Base-by-base conservation (phyloP, 2,329 filamentous ascomycete genomes). In the Calonectria leucothoes region DNA sequence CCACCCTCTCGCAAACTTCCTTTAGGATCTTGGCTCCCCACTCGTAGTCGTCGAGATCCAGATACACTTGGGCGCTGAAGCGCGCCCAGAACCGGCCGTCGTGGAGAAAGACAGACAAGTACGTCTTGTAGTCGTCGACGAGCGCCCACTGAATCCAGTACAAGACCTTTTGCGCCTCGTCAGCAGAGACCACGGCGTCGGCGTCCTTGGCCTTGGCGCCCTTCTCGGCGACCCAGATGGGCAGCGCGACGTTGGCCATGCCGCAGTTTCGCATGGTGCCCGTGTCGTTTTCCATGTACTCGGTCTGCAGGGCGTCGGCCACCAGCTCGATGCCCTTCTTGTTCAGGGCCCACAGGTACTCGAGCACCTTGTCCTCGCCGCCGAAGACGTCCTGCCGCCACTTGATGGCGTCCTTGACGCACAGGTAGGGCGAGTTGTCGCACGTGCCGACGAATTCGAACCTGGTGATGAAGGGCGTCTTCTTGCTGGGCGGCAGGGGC, bases 391-490 rank as follows among this genome's bases (percentile, higher is more conserved):
- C 87, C 31, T 88, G 81, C 1, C 96, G 90, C 90, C 94, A 98
- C 59, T 89, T 85, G 29, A 98, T 86, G 0, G 93, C 92, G 11
- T 94, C 91, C 11, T 92, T 90, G 20, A 97, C 88, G 80, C 93
- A 95, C 1, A 95, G 86, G 76, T 93, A 96, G 0, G 94, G 90
- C 6, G 91, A 87, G 73, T 91, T 92, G 79, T 98, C 95, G 6
- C 92, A 83, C 0, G 95, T 97, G 14, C 94, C 95, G 4, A 93
- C 89, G 75, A 93, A 96, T 79, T 95, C 91, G 80, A 98, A 98
- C 52, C 92, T 91, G 15, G 82, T 85, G 20, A 95, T 89, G 75
- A 94, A 98, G 0, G 83, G 81, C 11, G 89, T 89, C 78, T 93
- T 93, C 7, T 72, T 57, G 69, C 75, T 84, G 39, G 82, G 82